phyloP scores from a whole-genome alignment of 345 rosid genomes.

The Eucalyptus pauciflora region DNA sequence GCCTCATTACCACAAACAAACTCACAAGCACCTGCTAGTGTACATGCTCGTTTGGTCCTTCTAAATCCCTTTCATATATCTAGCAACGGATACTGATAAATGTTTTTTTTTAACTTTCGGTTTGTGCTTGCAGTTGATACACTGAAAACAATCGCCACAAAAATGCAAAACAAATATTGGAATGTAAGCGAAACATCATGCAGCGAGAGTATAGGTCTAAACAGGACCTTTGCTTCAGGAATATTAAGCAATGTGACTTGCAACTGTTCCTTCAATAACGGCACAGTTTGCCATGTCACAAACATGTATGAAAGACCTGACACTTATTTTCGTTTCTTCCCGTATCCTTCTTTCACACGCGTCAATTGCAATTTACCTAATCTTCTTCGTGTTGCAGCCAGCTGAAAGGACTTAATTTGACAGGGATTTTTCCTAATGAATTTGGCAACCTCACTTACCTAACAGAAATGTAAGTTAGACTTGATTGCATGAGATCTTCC shows the following conservation, averaged over 20 bases:
- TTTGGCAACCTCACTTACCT: conserved; percentile 47
- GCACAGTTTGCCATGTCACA: conserved; percentile 44
- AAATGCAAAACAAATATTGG: conserved; percentile 19
- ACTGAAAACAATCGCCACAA: conserved; percentile 27
- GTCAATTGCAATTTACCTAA: not conserved
- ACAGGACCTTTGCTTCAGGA: not conserved
- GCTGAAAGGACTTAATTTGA: conserved; percentile 41
- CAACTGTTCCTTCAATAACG: conserved; percentile 19
- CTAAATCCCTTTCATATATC: not conserved
- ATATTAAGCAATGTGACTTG: conserved; percentile 29
- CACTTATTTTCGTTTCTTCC: not conserved
- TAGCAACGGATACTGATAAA: not conserved
- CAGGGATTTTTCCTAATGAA: conserved; percentile 56
- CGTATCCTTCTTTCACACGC: not conserved
- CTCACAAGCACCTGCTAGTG: not conserved
- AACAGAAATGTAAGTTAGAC: conserved; percentile 36
- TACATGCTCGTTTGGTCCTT: not conserved
- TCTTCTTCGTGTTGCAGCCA: conserved; percentile 12
- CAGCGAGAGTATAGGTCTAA: conserved; percentile 16
- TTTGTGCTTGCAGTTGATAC: conserved; percentile 23
- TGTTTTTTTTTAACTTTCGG: not conserved
- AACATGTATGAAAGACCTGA: conserved; percentile 21
- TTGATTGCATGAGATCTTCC: not conserved
- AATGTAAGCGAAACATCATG: conserved; percentile 29
- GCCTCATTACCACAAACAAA: not conserved